Conservation (phyloP, 2,329 filamentous ascomycete species). For the Botryotinia calthae region DNA sequence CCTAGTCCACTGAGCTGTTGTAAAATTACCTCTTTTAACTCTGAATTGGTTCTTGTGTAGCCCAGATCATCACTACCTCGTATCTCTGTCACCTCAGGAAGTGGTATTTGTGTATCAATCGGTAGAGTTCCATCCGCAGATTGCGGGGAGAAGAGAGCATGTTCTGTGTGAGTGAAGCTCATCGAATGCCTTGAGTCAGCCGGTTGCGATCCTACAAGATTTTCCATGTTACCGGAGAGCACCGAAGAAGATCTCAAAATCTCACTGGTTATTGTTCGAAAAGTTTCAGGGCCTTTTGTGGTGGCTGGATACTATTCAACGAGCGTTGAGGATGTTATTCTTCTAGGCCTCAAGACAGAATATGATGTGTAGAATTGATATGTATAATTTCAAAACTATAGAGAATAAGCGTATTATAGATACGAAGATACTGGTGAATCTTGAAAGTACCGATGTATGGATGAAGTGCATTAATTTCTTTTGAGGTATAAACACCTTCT, state of each 20-base stretch:
- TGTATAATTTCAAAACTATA: background rate
- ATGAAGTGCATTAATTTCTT: background rate
- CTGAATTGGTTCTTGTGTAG: background rate
- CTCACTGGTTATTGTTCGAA: background rate
- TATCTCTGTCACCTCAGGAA: no score
- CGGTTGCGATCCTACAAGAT: background rate
- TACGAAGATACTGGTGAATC: background rate
- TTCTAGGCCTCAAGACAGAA: background rate
- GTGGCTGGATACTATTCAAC: no score
- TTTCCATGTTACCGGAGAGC: background rate
- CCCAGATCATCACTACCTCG: background rate
- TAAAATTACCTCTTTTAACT: background rate
- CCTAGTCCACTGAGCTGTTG: background rate
- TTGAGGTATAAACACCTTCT: accelerated
- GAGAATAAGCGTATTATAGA: background rate
- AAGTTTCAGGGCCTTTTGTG: background rate
- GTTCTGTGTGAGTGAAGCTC: background rate
- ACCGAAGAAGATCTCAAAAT: background rate
- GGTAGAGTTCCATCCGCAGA: background rate
- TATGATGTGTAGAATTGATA: background rate
- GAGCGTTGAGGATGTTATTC: background rate
- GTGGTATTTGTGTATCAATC: background rate
- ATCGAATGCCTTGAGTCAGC: background rate
- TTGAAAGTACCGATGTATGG: background rate
- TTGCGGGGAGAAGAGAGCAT: background rate